Base-by-base conservation (phyloP, 2,329 filamentous ascomycete species). In the Nothomitra cinnamomea region DNA sequence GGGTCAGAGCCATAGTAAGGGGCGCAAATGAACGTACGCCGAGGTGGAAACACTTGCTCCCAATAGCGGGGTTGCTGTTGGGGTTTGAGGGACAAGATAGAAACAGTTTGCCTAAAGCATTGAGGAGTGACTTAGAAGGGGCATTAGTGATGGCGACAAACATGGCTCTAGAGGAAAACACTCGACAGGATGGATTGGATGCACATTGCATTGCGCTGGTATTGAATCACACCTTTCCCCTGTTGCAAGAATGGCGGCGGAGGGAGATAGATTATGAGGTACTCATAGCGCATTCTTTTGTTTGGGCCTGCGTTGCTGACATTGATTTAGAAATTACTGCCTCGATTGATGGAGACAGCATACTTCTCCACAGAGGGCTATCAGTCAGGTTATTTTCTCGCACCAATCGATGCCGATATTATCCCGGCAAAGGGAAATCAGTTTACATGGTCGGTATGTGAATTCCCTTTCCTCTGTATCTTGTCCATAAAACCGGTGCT, bases 41-140 rank as follows among this genome's bases (percentile, higher is more conserved):
- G 17, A 72, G 86, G 62, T 95, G 87, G 87, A 82, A 87, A 65
- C 88, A 95, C 65, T 67, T 88, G 28, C 71, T 95, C n/a, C 76
- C 89, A 3, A 75, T 95, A 7, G 81, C 82, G 0, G 89, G 87
- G 2, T 70, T 94, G 21, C 67, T 95, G 55, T 76, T 90, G 63
- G 87, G 86, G 7, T 82, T 89, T 62, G 83, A 85, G 58, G 72
- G 75, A 15, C 73, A 78, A 56, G 76, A 81, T 41, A 69, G 79
- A 47, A 74, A 76, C 55, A 77, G 78, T n/a, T 66, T 88, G n/a
- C 78, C 82, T 3, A 68, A 72, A 32, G 67, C 73, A 51, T 72
- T 90, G 64, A 75, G 82, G 47, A 75, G 71, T 35, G 86, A 78
- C 42, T 70, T 94, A 0, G 84, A 90, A 62, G 72, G 74, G 17